Base-by-base conservation (phyloP, 2,329 filamentous ascomycete genomes). In the Alternaria gaisen region DNA sequence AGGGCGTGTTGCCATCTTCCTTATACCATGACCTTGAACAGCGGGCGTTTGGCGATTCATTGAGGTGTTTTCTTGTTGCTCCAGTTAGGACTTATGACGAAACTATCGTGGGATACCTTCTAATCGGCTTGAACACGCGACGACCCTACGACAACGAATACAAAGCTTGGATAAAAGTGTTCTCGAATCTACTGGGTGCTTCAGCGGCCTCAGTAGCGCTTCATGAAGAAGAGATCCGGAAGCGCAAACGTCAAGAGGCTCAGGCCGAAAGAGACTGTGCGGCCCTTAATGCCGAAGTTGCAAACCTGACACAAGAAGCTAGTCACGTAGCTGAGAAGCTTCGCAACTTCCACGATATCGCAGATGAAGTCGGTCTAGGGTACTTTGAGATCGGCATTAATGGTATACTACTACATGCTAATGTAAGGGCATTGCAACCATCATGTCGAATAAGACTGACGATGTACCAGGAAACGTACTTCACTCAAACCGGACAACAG, bases 141-240 rank as follows among this genome's bases (percentile, higher is more conserved):
- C 41, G 65, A 5, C 67, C 67, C 9, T 69, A 64, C 18, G 65
- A 69, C 22, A 53, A 59, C 10, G 61, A 66, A n/a, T 69, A 69
- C 57, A 43, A 58, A 38, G 60, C 63, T 16, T 65, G 63, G 63
- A 65, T 65, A 30, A 48, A 56, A 12, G 62, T 60, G 9, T 66
- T 68, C 9, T 55, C 64, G 12, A 66, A 64, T 11, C 22, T 69
- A 3, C 52, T 69, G 5, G 60, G 65, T 9, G 58, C 63, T 12
- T 68, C 63, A 18, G 61, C 66, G 26, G 65, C 63, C 18, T 66
- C 65, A 1, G 58, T 69, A 6, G 43, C 62, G 1, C 59, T 69
- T 10, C 60, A 68, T 16, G 61, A 69, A 46, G 65, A 68, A 34
- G 67, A 69, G 16, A 43, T 44, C 12, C 58, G 42, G 20, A 52